phyloP scores from a whole-genome alignment of 176 grass and related monocot genomes.

The Oryza rufipogon region DNA sequence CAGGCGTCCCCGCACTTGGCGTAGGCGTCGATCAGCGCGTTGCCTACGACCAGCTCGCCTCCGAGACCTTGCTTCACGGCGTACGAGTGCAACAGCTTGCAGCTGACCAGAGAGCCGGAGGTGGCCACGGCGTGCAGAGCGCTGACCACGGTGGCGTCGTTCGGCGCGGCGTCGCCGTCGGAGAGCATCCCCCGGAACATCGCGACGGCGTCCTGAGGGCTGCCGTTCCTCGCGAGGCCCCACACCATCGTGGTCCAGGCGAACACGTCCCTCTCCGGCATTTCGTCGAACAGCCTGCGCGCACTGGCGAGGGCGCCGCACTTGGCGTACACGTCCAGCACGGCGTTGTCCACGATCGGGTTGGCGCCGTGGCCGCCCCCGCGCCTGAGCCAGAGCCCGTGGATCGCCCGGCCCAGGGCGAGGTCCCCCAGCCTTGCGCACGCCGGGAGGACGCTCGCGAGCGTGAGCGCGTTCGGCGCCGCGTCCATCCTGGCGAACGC shows the following conservation, averaged over 20 bases:
- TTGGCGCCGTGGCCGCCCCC: conserved; percentile 38
- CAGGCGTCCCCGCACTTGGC: conserved; percentile 53
- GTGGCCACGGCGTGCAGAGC: conserved; percentile 44
- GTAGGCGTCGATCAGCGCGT: conserved; percentile 59
- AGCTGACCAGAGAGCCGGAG: conserved; percentile 27
- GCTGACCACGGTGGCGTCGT: conserved; percentile 51
- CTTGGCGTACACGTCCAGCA: conserved; percentile 52
- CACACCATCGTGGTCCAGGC: conserved; percentile 60
- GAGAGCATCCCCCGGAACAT: conserved; percentile 41
- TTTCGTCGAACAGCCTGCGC: conserved; percentile 57
- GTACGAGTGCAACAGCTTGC: conserved; percentile 42
- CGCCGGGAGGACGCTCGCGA: conserved; percentile 58
- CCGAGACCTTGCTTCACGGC: conserved; percentile 38
- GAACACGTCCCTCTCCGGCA: conserved; percentile 47
- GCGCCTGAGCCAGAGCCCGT: conserved; percentile 51
- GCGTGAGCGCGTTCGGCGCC: conserved; percentile 51
- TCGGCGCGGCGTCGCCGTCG: conserved; percentile 20
- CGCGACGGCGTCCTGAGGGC: conserved; percentile 41
- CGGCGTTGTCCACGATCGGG: conserved; percentile 53
- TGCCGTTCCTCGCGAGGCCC: conserved; percentile 39
- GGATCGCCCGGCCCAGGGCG: conserved; percentile 28
- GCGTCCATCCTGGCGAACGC: conserved; percentile 53
- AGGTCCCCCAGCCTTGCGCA: conserved; percentile 49
- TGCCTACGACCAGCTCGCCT: conserved; percentile 36
- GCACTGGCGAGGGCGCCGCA: conserved; percentile 39